Base-by-base conservation (phyloP, 768 basidiomycete species). In the Tubosaeta sp. region DNA sequence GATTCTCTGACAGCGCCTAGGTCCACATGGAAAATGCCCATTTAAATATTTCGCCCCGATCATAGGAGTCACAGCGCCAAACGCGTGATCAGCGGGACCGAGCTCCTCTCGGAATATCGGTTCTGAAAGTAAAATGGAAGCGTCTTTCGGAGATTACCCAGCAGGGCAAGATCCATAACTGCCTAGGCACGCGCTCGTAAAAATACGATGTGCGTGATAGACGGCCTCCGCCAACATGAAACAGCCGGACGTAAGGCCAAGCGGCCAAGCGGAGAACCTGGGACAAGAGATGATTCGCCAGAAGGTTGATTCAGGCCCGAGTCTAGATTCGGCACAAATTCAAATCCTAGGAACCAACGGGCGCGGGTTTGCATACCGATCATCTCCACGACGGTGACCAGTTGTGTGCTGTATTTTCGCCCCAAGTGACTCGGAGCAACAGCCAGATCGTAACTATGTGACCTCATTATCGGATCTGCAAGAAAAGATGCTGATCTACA, bases 301-400 rank as follows among this genome's bases (percentile, higher is more conserved):
- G 57, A 34, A 24, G 25, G 41, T 34, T 12, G 22, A 41, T 29
- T 52, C 53, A 36, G 27, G 21, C 44, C 14, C 10, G 5, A 30
- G 48, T 36, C 55, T 45, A 42, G 56, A 55, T 45, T 52, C 29
- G 31, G 46, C 22, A 29, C 42, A 29, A 31, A 22, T 21, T 44
- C 32, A n/a, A n/a, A n/a, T n/a, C n/a, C n/a, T n/a, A n/a, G 27
- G 27, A 6, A 27, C 9, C 9, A 14, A 19, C 14, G 25, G n/a
- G 34, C 40, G 12, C 39, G 13, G 43, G 29, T 14, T 19, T 11
- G n/a, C 35, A 19, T 10, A 49, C 48, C 44, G 46, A 42, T 59
- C 56, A 52, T 46, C 48, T 62, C 46, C 46, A 24, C 35, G 32
- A 52, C 51, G 56, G 51, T n/a, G 53, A 59, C 56, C 27, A 27